Evolutionary conservation across 2,329 filamentous ascomycete genomes (phyloP), one percentile per base, ranked within the genome.

Genomic region (Ascochyta pisi): DNA sequence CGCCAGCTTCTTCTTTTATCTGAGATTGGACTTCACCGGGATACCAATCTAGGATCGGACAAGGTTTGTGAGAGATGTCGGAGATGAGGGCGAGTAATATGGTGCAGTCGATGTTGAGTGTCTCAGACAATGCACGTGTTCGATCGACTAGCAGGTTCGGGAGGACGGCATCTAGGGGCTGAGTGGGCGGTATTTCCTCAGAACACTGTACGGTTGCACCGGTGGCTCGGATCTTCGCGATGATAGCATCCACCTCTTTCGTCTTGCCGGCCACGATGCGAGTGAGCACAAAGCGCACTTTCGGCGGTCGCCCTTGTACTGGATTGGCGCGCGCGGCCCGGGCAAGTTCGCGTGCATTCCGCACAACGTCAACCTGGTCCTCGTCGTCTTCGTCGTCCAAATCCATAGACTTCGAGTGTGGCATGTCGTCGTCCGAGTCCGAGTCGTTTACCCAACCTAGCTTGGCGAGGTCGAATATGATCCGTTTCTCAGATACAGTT

Each of bases 51-150:
- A 82, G 77, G 41, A 81, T 77, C 3, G 74, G 65, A 26, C 78
- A 77, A 34, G 75, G 68, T 31, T 76, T 76, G 68, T 92, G 88
- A 2, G 87, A 89, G 24, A 92, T 85, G 65, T 93, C 90, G 0
- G 89, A 91, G 1, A 89, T 84, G 2, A 92, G 78, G 4, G 89
- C 89, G 5, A 93, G 82, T 6, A 93, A 81, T 42, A 91, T 84
- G 1, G 89, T 91, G 50, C 85, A 87, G 71, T 89, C 86, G 51
- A 89, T 81, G 65, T 89, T 87, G 26, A 88, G 65, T 0, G 74
- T 78, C 2, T 76, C 60, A 1, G 80, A 77, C 27, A 82, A 73
- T 5, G 63, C 62, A 3, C 73, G 65, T 6, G 74, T 77, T 7
- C 70, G 69, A 57, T 79, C 74, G 29, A 76, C 65, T 22, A 77